Base-by-base conservation (phyloP, 176 grass and related monocot genomes). In the Oryza australiensis region DNA sequence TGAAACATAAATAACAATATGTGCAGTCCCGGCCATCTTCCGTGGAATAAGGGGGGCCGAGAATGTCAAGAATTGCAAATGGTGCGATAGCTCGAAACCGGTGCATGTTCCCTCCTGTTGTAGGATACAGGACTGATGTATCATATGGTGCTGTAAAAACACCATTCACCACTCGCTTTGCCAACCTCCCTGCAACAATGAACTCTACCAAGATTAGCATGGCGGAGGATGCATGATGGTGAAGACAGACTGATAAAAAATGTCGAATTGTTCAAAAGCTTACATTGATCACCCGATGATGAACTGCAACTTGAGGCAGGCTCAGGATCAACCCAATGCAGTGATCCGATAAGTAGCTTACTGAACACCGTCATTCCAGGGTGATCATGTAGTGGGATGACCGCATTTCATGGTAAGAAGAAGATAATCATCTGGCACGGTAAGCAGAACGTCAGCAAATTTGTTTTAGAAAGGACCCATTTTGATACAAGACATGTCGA, bases 361-460 rank as follows among this genome's bases (percentile, higher is more conserved):
- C 80, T 90, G 80, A 98, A 98, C 53, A 98, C 95, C 1, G 95
- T 98, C 95, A 98, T 98, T 5, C 90, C 96, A 7, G 96, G 96
- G 68, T 98, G 96, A 42, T 98, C 91, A 64, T 98, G 96, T 0
- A 98, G 92, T 48, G 96, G 96, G 75, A 98, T 93, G 3, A 95
- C 85, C 2, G 87, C 90, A 28, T 84, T 82, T n/a, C 74, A 83
- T 10, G 96, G 93, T 73, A 98, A 70, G 43, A 98, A 91, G 22
- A 98, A 83, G 55, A 98, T 91, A 10, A 93, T 91, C 85, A 98
- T 90, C 96, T 98, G 88, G 20, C 83, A 69, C 29, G 23, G 33
- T 62, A 23, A 63, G 35, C 5, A 37, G 11, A 26, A 26, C 27
- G 77, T 74, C 10, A 66, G 84, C 18, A 74, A 79, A 76, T 62